phyloP scores from a whole-genome alignment of 2,329 filamentous ascomycete genomes.

The Epichloe amarillans region DNA sequence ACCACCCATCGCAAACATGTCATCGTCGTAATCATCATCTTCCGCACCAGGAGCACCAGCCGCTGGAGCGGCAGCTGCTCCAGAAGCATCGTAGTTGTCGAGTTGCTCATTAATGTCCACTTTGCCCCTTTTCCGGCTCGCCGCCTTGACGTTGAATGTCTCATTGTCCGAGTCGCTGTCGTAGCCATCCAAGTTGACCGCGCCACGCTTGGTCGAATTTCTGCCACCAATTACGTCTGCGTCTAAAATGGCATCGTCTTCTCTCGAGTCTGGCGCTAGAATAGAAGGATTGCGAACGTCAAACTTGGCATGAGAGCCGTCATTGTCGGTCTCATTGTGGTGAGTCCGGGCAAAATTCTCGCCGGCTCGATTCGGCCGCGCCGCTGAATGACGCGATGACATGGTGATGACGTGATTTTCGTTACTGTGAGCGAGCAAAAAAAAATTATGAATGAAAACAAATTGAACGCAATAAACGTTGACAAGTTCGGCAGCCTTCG shows the following conservation, averaged over 20 bases:
- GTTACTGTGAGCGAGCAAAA: not conserved
- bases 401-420: constrained; percentile 3
- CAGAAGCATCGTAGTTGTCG: constrained; percentile 38
- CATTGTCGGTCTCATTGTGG: constrained; percentile 41
- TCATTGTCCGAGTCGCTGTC: constrained; percentile 90
- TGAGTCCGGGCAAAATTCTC: constrained; percentile 70
- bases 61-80: constrained; percentile 24
- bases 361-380: constrained; percentile 69
- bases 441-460: too few species aligned
- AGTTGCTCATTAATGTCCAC: constrained; percentile 38
- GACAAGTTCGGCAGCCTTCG: not conserved
- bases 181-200: constrained; percentile 93
- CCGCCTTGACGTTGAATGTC: constrained; percentile 65
- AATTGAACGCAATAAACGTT: too few species aligned
- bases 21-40: constrained; percentile 48
- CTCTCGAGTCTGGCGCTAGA: constrained; percentile 67
- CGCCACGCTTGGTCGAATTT: constrained; percentile 73
- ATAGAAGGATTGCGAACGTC: constrained; percentile 91
- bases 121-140: constrained; percentile 39
- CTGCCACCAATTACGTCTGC: constrained; percentile 83
- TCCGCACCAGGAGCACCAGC: constrained; percentile 16
- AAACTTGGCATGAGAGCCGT: constrained; percentile 72
- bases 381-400: constrained; percentile 20
- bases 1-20: constrained; percentile 72
- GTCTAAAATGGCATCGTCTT: constrained; percentile 61